Evolutionary conservation across 1,284 basidiomycete species (phyloP), one percentile per base, ranked within the genome.

Genomic region (Coniferiporia weirii): DNA sequence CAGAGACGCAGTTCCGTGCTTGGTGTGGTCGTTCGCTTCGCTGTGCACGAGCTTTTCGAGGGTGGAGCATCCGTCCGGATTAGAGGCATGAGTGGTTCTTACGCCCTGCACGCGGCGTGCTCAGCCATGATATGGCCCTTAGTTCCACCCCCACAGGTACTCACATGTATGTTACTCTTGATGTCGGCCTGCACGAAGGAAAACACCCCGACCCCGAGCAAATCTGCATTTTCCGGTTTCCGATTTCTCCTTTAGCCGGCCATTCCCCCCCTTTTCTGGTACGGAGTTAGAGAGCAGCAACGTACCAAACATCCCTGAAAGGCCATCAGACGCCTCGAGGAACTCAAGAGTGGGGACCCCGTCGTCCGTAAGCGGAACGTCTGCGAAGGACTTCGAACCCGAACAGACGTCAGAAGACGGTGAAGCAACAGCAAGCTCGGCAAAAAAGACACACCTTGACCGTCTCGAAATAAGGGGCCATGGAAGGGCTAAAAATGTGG

Each of bases 181-280:
- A 99, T 79, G 74, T 99, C 96, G 61, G 81, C 82, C 75, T 98
- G 93, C 0, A 98, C 92, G 66, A 96, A 92, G 36, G 81, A 79
- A 74, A 98, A 98, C 5, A 97, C 86, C 0, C 86, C 83, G 69
- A 86, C 89, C 48, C 93, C 94, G 51, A 98, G 81, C 22, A 98
- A 79, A 75, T 95, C 95, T 93, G 66, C 27, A 47, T n/a, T 56
- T 43, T 20, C 27, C 27, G 27, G 27, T 27, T 27, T 27, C 3
- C 27, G 5, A 27, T 27, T 3, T 27, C 27, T 27, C 27, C 5
- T 27, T 27, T 27, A 27, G 27, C 5, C 5, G 5, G 27, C 27
- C 5, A 27, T 3, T n/a, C n/a, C 27, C 5, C 5, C 5, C 5
- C 5, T 27, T 27, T 27, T 27, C 5, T 27, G 5, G 27, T 27